These are phyloP conservation scores for Scheffersomyces stipitis DNA, from an alignment of 805 yeast genomes.

Conservation along the genomic window DNA sequence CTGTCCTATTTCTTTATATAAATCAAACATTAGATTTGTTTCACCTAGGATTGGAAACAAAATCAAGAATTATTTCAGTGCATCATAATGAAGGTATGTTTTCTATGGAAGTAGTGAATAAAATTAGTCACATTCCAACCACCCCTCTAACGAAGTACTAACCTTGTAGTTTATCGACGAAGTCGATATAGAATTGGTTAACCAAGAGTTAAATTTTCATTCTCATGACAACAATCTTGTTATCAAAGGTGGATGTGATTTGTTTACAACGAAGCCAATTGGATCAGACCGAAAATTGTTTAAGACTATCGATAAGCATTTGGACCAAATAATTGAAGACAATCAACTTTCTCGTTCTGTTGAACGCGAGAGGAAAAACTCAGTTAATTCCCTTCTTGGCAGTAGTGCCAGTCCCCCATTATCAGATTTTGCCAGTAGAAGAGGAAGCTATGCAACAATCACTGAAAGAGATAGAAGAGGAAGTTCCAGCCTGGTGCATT, in stretches of 20 bases:
- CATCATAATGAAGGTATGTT: constrained; percentile 17
- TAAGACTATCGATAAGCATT: constrained; percentile 81
- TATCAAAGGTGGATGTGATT: constrained; percentile 86
- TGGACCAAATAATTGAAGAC: constrained; percentile 53
- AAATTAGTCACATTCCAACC: neutral
- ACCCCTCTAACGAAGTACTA: constrained; percentile 1
- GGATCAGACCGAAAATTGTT: constrained; percentile 86
- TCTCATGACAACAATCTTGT: constrained; percentile 43
- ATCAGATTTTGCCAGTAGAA: constrained; percentile 8
- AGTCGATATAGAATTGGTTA: constrained; percentile 86
- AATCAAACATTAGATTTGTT: no score
- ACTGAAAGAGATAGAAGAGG: constrained; percentile 28
- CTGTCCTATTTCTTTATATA: no score
- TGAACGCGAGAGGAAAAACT: constrained; percentile 38
- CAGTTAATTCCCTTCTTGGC: constrained; percentile 36
- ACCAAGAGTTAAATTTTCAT: constrained; percentile 63
- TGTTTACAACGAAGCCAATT: constrained; percentile 91
- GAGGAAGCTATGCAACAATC: constrained; percentile 21
- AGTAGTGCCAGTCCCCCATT: constrained; percentile 36
- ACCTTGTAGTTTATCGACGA: constrained; percentile 79
- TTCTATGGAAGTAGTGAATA: neutral
- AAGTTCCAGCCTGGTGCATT: constrained; percentile 25
- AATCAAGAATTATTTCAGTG: no score
- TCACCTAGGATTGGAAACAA: no score
- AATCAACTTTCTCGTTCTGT: constrained; percentile 39